Percentiles rank a stretch among this genome's conserved stretches.
Conservation (phyloP, 208 protist species). For the Lotmaria passim region DNA sequence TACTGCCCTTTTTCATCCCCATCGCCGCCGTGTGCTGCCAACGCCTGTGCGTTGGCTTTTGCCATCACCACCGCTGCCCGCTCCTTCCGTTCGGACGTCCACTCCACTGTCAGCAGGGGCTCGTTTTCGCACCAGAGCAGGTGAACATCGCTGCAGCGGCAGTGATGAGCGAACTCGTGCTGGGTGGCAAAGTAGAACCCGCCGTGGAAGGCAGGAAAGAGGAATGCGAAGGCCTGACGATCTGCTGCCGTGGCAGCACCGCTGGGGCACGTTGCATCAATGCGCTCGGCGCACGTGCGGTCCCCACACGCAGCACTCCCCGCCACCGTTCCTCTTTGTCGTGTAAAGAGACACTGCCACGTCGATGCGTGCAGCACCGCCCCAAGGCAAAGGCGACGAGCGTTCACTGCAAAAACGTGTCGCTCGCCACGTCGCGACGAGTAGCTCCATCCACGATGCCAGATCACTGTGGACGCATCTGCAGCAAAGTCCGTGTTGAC, state of each 20-base stretch:
- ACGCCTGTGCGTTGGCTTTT: neutral
- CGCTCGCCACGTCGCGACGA: no score
- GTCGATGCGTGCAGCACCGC: constrained; percentile 11
- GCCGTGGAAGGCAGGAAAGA: constrained; percentile 77
- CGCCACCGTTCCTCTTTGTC: constrained; percentile 9
- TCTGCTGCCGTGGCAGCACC: constrained; percentile 27
- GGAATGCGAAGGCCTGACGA: constrained; percentile 51
- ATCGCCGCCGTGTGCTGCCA: no score
- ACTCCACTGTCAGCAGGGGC: constrained; percentile 53
- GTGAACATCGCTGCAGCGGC: constrained; percentile 53
- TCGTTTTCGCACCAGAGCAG: constrained; percentile 63
- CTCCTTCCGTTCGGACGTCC: neutral
- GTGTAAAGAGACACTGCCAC: constrained; percentile 10
- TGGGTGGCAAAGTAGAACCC: constrained; percentile 48
- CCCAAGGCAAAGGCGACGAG: neutral
- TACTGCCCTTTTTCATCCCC: no score
- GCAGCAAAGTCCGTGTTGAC: neutral
- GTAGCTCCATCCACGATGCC: neutral
- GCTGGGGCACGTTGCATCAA: neutral
- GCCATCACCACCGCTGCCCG: neutral
- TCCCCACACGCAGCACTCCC: no score
- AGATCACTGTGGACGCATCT: neutral
- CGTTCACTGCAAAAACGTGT: no score
- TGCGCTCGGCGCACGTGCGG: no score
- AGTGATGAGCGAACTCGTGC: constrained; percentile 62